These are phyloP conservation scores for Flaveria robusta DNA, from an alignment of 129 eudicot genomes.

Conservation along the genomic window DNA sequence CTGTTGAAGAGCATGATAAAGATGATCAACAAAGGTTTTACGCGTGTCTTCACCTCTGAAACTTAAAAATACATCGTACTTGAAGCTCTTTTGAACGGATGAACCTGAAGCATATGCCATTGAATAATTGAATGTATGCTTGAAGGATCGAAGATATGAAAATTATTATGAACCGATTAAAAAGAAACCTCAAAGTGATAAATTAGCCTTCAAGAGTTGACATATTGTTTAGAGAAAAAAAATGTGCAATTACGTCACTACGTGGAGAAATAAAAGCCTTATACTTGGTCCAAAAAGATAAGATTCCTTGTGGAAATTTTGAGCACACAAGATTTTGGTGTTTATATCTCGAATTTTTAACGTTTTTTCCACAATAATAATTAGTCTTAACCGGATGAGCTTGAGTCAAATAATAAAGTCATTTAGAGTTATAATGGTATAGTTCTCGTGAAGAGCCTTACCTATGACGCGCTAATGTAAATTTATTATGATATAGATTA, in stretches of 20 bases:
- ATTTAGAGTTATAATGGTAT: no score
- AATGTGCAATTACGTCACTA: not conserved
- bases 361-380: not conserved
- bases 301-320: not conserved
- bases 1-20: not conserved
- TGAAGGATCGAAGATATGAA: not conserved
- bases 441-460: no score
- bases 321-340: not conserved
- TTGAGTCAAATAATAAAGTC: no score
- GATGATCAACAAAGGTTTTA: not conserved
- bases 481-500: no score
- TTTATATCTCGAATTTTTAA: not conserved
- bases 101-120: not conserved
- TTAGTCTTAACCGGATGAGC: not conserved
- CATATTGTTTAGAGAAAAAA: not conserved
- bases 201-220: not conserved
- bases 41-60: not conserved
- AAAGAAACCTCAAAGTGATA: not conserved
- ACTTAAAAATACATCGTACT: constrained; percentile 6
- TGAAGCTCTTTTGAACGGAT: constrained; percentile 1
- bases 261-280: not conserved
- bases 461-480: no score
- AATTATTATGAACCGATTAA: not conserved
- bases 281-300: not conserved
- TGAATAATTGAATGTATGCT: not conserved